Evolutionary conservation across 1,284 basidiomycete genomes (phyloP).

Genomic region (Moesziomyces aphidis): DNA sequence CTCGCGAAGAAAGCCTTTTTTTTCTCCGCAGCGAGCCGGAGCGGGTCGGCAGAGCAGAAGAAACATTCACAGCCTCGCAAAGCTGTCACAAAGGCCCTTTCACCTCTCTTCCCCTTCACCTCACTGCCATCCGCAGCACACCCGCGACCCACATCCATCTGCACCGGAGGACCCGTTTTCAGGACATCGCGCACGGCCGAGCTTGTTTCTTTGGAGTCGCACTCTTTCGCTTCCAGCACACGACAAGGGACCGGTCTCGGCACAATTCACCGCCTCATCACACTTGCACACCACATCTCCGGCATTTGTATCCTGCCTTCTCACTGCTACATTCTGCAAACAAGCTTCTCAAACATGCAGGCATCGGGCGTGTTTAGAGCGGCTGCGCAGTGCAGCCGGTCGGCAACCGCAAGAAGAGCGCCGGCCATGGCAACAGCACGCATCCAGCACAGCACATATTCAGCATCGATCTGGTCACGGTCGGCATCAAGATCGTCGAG

Average conservation of each 20-base stretch:
- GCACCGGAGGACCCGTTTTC: background rate
- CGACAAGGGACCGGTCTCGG: background rate
- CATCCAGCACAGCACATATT: background rate
- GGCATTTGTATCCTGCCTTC: background rate
- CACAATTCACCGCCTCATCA: background rate
- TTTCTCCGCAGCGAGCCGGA: slow-evolving; percentile 2
- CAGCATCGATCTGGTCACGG: slow-evolving; percentile 1
- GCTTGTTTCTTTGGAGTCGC: no score
- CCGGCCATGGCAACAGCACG: slow-evolving; percentile 1
- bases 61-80: background rate
- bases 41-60: background rate
- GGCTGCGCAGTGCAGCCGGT: slow-evolving; percentile 18
- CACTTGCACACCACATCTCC: background rate
- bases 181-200: background rate
- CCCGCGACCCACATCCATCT: background rate
- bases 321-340: background rate
- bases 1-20: slow-evolving; percentile 30
- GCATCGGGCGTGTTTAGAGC: slow-evolving; percentile 23
- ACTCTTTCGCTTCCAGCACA: no score
- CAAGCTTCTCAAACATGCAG: slow-evolving; percentile 18
- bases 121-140: background rate
- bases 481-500: background rate
- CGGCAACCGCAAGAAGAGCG: slow-evolving; percentile 11
- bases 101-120: background rate
- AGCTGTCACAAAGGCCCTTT: no score